Evolutionary conservation across 176 grass and related monocot species (phyloP), one percentile per base, ranked within the genome.

Genomic region (Cenchrus americanus): DNA sequence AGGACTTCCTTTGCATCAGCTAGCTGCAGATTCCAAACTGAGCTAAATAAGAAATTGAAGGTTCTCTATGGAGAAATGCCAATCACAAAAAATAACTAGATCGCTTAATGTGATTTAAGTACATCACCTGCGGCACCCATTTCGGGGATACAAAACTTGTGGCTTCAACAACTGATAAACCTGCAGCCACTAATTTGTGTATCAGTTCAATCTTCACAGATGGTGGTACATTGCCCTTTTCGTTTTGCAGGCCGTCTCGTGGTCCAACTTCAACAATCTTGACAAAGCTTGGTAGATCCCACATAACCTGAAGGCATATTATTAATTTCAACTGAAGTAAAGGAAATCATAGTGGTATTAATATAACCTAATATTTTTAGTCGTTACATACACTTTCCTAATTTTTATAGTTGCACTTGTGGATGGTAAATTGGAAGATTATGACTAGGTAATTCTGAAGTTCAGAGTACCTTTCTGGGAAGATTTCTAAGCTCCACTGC

Each of bases 121-220:
- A 37, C 26, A 77, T 83, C 84, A 98, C 96, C 96, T 98, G 96
- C 4, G 93, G 96, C 49, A 98, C 85, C 96, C 96, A 95, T 94
- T 95, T 98, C 64, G 96, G 93, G 44, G 96, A 98, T 71, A 98
- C 96, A 88, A 98, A 98, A 92, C 96, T 98, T 87, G 96, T 98
- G 48, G 96, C 96, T 82, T 98, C 96, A 75, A 98, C 85, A 67
- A 95, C 87, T 27, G 93, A 95, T n/a, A 98, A 73, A 43, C 96
- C 96, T 75, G 89, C 91, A 54, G 81, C 86, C 51, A 90, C 89
- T 70, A 98, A 66, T 75, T 92, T 95, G 60, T 95, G 88, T 89
- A 98, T 98, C 40, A 98, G 85, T 74, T 98, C 87, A 73, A 98
- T 93, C 85, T 98, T 98, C 46, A 95, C 85, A 23, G 91, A 86